A percentile compares a stretch with the other conserved stretches of the same genome.
These are phyloP conservation scores for Euphorbia peplus DNA, from an alignment of 345 rosid species.

Conservation along the genomic window DNA sequence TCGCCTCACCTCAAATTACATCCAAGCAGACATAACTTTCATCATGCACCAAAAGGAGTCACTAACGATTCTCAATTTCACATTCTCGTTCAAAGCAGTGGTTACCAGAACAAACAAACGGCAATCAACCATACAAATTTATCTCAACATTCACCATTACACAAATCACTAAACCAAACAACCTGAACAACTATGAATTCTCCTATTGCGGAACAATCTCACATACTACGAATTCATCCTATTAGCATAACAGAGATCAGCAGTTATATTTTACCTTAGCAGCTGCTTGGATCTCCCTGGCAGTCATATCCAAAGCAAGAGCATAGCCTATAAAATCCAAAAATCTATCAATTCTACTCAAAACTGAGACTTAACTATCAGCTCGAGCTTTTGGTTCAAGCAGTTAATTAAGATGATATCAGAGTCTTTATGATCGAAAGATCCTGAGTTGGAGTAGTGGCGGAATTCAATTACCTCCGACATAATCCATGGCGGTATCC, in stretches of 20 bases:
- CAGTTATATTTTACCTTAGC: slow-evolving; percentile 54
- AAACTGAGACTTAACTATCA: too few species aligned
- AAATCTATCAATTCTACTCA: neutral
- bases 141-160: neutral
- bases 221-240: neutral
- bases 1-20: too few species aligned
- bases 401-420: too few species aligned
- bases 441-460: too few species aligned
- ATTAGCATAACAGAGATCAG: neutral
- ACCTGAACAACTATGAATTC: neutral
- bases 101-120: neutral
- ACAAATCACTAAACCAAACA: neutral
- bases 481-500: slow-evolving; percentile 73
- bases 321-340: slow-evolving; percentile 61
- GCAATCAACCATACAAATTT: neutral
- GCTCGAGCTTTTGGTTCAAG: too few species aligned
- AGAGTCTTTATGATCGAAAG: too few species aligned
- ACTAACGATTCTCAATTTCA: too few species aligned
- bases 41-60: too few species aligned
- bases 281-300: slow-evolving; percentile 75
- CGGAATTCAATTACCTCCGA: slow-evolving; percentile 69
- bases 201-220: neutral
- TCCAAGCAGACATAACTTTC: too few species aligned
- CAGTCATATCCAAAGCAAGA: slow-evolving; percentile 91
- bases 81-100: neutral